phyloP scores from a whole-genome alignment of 176 grass and related monocot genomes.

The Musa acuminata region DNA sequence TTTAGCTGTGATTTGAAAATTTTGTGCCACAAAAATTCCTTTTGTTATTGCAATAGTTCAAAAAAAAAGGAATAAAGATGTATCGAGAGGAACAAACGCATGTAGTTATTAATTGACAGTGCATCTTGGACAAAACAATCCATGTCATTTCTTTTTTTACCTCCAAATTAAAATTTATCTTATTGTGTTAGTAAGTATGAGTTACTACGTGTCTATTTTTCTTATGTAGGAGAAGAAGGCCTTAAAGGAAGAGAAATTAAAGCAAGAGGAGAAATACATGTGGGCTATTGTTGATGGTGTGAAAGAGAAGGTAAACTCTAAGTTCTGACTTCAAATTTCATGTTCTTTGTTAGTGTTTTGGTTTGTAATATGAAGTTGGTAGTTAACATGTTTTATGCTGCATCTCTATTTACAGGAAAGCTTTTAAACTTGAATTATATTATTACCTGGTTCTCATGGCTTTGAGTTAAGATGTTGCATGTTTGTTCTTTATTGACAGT shows the following conservation, averaged over 20 bases:
- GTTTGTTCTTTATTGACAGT: too few species aligned
- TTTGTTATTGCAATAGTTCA: not conserved
- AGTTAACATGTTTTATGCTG: constrained; percentile 11
- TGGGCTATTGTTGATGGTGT: constrained; percentile 93
- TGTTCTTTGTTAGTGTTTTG: not conserved
- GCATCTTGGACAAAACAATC: not conserved
- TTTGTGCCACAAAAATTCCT: not conserved
- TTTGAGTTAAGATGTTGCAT: too few species aligned
- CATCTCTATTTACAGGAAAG: not conserved
- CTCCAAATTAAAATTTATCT: not conserved
- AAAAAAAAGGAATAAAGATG: not conserved
- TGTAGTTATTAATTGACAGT: not conserved
- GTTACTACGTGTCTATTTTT: not conserved
- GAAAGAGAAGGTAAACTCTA: constrained; percentile 76
- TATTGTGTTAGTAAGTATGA: not conserved
- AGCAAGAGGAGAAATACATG: constrained; percentile 92
- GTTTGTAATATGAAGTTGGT: not conserved
- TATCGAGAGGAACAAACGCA: not conserved
- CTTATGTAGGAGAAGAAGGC: constrained; percentile 77
- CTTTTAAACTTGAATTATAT: not conserved
- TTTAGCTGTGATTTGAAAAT: not conserved
- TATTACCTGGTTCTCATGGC: too few species aligned
- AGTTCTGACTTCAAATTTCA: constrained; percentile 1
- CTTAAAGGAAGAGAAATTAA: constrained; percentile 74
- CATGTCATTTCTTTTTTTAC: not conserved